Conservation (phyloP, 139 green algal genomes). For the Closterium sp. region DNA sequence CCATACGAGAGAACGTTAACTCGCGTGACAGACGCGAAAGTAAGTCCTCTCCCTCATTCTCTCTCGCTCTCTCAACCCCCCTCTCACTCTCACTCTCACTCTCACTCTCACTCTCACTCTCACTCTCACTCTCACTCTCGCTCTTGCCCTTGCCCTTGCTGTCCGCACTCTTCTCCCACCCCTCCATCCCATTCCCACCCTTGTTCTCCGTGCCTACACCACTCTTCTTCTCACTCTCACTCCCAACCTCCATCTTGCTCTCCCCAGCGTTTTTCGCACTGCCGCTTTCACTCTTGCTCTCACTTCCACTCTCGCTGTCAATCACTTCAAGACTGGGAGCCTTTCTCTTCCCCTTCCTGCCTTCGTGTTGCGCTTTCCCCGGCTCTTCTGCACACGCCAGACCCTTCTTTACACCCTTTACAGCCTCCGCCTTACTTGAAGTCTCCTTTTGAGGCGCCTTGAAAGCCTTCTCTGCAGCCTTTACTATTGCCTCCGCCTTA, state of each 20-base stretch:
- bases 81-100: background rate
- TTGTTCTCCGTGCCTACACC: background rate
- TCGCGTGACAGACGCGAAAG: background rate
- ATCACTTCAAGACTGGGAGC: background rate
- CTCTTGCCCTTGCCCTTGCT: background rate
- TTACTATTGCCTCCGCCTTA: background rate
- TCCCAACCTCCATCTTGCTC: no score
- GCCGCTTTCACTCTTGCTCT: background rate
- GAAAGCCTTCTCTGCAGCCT: background rate
- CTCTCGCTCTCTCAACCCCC: background rate
- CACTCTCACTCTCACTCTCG: background rate
- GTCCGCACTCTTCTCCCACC: no score
- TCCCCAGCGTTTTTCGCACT: background rate
- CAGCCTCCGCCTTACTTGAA: background rate
- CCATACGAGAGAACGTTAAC: background rate
- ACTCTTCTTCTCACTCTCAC: background rate
- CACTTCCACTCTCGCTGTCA: background rate
- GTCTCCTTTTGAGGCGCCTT: background rate
- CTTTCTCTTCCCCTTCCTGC: background rate
- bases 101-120: no score
- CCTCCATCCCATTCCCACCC: no score
- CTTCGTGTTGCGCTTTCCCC: background rate
- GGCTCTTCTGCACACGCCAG: background rate
- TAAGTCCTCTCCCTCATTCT: background rate
- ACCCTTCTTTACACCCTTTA: background rate